Base-by-base conservation (phyloP, 139 green algal species). In the Zygnema cylindricum region DNA sequence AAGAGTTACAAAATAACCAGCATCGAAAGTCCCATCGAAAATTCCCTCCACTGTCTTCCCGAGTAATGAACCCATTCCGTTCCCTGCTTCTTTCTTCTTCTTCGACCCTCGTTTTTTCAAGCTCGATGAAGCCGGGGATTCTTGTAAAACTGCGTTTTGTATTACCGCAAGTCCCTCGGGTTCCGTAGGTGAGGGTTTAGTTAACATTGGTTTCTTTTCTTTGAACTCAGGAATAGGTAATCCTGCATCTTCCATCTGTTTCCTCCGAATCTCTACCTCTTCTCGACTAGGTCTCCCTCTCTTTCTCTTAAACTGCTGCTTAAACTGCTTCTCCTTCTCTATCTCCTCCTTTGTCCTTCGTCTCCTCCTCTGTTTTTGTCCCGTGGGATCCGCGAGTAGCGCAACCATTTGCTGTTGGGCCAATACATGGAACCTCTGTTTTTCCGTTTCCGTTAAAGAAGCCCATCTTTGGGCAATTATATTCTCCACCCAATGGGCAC, bases 11-110 rank as follows among this genome's bases (percentile, higher is more conserved):
- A 88, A 88, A 73, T 88, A 88, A 54, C 82, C 82, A 23, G 82
- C 82, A 55, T 85, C 73, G 82, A 88, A 88, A 69, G 82, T 85
- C 33, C 82, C 82, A 38, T 88, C 82, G 36, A 88, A 43, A 49
- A 88, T 73, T 25, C 82, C 82, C 38, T 88, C 63, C 82, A 88
- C 82, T 38, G 81, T 88, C 40, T 88, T 69, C 0, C 82, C 82
- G 38, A 88, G 35, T 38, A 83, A 33, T 0, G 49, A 63, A 16
- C 49, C 49, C 49, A 16, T 16, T 16, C 49, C 71, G 3, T 16
- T 16, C 11, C 71, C 71, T 16, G 71, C 38, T 16, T 79, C 39
- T 16, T 79, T 49, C 38, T 49, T 79, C 71, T 16, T 57, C 71
- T 11, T 79, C 71, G 7, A 3, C 11, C 71, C 11, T 16, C 71